Percentiles rank a stretch among this genome's conserved stretches.
phyloP scores from a whole-genome alignment of 1,284 basidiomycete species.

The Peniophora sp. region DNA sequence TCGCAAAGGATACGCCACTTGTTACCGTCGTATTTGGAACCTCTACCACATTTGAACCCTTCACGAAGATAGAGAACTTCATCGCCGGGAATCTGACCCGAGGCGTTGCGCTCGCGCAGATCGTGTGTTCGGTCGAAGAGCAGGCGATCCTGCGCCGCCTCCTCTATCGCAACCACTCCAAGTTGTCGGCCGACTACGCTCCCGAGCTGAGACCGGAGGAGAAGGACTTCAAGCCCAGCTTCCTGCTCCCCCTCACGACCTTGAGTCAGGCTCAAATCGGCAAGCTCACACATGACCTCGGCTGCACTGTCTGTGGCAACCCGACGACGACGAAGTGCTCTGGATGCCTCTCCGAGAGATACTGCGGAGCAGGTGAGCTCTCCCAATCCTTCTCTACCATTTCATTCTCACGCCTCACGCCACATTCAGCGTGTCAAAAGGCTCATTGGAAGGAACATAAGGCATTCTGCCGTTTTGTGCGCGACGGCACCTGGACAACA shows the following conservation, averaged over 20 bases:
- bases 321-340: not conserved
- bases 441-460: not conserved
- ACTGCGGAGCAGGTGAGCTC: not conserved
- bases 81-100: not conserved
- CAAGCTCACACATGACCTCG: not conserved
- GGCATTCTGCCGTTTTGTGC: not conserved
- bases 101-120: not conserved
- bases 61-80: too few relatives aligned
- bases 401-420: not conserved
- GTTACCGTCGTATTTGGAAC: too few relatives aligned
- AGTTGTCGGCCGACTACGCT: not conserved
- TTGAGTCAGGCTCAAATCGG: not conserved
- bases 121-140: not conserved
- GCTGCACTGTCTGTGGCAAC: not conserved
- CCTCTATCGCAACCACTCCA: not conserved
- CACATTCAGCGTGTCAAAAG: not conserved
- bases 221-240: not conserved
- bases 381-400: not conserved
- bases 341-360: not conserved
- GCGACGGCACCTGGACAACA: not conserved
- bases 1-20: too few relatives aligned
- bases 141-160: not conserved
- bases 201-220: not conserved
- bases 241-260: not conserved
- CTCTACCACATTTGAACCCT: too few relatives aligned